Percentiles rank a stretch among this genome's conserved stretches.
Conservation (phyloP, 495 filamentous ascomycete species). For the Penicillium paxilli region DNA sequence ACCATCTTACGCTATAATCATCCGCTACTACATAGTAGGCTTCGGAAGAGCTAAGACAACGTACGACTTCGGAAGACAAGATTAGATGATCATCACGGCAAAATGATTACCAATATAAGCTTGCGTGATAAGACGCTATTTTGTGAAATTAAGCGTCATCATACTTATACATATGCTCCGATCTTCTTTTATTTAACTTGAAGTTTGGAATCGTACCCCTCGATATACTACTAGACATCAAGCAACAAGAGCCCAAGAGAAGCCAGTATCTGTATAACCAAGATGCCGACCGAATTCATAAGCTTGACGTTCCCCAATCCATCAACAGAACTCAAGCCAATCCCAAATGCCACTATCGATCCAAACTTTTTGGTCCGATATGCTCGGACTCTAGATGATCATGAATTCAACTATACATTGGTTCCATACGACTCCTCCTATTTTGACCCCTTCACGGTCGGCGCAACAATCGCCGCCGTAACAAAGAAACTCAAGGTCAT, state of each 20-base stretch:
- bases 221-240: too few species aligned
- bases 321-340: conserved; percentile 51
- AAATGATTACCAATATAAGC: neutral
- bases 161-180: neutral
- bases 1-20: too few species aligned
- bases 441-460: conserved; percentile 52
- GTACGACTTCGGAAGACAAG: too few species aligned
- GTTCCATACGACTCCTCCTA: conserved; percentile 52
- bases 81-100: neutral
- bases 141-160: neutral
- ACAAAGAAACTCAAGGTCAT: conserved; percentile 57
- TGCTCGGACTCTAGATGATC: conserved; percentile 51
- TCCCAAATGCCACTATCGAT: conserved; percentile 46
- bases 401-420: conserved; percentile 54
- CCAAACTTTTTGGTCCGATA: conserved; percentile 48
- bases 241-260: too few species aligned
- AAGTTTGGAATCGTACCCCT: too few species aligned
- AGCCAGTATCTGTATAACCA: neutral
- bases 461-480: conserved; percentile 49
- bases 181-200: neutral
- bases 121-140: conserved; percentile 3
- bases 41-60: too few species aligned
- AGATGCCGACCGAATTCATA: conserved; percentile 57
- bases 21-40: too few species aligned
- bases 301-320: conserved; percentile 50